Base-by-base conservation (phyloP, 2,329 filamentous ascomycete genomes). In the Sclerotinia nivalis region DNA sequence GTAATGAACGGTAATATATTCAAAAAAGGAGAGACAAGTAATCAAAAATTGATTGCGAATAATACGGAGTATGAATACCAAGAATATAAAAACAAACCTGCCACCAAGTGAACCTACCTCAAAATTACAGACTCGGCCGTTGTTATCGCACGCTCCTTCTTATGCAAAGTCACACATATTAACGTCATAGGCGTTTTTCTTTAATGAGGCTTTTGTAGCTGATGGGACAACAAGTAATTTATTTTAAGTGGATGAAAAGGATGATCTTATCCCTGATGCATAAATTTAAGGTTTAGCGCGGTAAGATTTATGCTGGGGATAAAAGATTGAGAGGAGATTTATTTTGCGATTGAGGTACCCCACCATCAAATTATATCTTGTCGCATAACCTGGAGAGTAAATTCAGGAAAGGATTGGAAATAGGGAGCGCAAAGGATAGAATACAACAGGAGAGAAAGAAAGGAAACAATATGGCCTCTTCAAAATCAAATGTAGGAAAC, bases 81-180 rank as follows among this genome's bases (percentile, higher is more conserved):
- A n/a, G 9, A 49, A 50, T 37, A 37, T 20, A 3, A 37, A 37
- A 62, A 20, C 22, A 25, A 62, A 50, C 22, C 60, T 50, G 7
- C 43, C 45, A 62, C 45, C 43, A 37, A 50, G 60, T 50, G 60
- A 61, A 50, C 31, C 60, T 62, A 25, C 60, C 60, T 37, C 20
- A 18, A 31, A 31, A 49, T 61, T 61, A 20, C 25, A 61, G 12
- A 31, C 25, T 25, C 58, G 45, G 58, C 58, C 25, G n/a, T 18
- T 60, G n/a, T 60, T 55, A 2, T 34, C 43, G 28, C 43, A 62
- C 20, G 59, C 43, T 61, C 59, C 59, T 61, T 61, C 43, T 61
- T 37, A 56, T 56, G 54, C 34, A 13, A 31, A 12, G 54, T 56
- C 54, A n/a, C 8, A n/a, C 31, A n/a, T 12, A 58, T 58, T n/a